Conservation (phyloP, 164 flowering plant genomes). For the Santalum album region DNA sequence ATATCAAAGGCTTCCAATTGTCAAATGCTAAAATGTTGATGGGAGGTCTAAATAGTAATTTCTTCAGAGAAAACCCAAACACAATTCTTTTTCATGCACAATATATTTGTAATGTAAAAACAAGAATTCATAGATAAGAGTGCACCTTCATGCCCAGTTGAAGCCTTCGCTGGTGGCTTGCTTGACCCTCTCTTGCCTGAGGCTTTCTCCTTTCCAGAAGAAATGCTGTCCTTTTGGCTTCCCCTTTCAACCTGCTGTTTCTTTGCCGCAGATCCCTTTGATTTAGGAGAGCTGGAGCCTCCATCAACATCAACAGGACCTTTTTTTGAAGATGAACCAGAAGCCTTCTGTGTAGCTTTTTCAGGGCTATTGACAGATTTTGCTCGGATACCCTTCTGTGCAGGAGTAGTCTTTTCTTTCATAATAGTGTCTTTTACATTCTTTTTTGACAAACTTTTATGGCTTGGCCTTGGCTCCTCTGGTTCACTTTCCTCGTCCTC, state of each 20-base stretch:
- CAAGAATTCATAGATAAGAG: no score
- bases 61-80: no score
- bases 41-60: no score
- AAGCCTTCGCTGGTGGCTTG: no score
- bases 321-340: no score
- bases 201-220: slow-evolving; percentile 23
- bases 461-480: slow-evolving; percentile 12
- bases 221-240: slow-evolving; percentile 16
- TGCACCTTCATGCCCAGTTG: slow-evolving; percentile 36
- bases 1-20: no score
- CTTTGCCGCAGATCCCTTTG: slow-evolving; percentile 36
- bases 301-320: no score
- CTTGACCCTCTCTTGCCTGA: slow-evolving; percentile 32
- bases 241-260: slow-evolving; percentile 39
- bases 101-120: no score
- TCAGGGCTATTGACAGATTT: slow-evolving; percentile 21
- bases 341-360: slow-evolving; percentile 23
- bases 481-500: slow-evolving; percentile 43
- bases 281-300: slow-evolving; percentile 29
- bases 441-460: slow-evolving; percentile 28
- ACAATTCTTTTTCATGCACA: no score
- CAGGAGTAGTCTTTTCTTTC: slow-evolving; percentile 19
- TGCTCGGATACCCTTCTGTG: slow-evolving; percentile 19
- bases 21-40: no score
- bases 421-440: slow-evolving; percentile 17